These are phyloP conservation scores for Aspergillus sojae DNA, from an alignment of 2,329 filamentous ascomycete species.

Conservation along the genomic window DNA sequence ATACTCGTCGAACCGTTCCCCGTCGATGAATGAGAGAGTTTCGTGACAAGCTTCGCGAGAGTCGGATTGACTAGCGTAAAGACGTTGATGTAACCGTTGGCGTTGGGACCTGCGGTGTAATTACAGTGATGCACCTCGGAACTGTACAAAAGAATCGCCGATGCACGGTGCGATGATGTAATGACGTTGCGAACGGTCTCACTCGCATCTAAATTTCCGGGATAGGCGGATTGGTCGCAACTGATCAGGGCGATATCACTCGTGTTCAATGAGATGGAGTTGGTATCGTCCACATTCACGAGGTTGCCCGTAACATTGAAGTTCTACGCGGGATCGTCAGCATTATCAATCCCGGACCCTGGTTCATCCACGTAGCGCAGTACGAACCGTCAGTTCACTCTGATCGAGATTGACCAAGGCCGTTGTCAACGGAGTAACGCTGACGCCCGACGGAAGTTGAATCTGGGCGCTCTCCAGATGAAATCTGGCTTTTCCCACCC, in stretches of 20 bases:
- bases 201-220: conserved; percentile 39
- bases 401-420: conserved; percentile 23
- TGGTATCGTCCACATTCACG: conserved; percentile 31
- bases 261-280: conserved; percentile 29
- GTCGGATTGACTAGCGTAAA: conserved; percentile 37
- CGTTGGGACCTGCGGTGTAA: conserved; percentile 29
- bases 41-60: conserved; percentile 17
- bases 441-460: conserved; percentile 20
- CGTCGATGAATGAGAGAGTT: conserved; percentile 24
- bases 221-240: conserved; percentile 44
- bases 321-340: conserved; percentile 22
- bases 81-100: conserved; percentile 33
- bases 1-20: conserved; percentile 31
- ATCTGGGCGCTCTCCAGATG: conserved; percentile 25
- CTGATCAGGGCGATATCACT: conserved; percentile 44
- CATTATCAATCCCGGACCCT: not conserved
- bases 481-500: conserved; percentile 25
- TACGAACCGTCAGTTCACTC: conserved; percentile 28
- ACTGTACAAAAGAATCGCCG: conserved; percentile 45
- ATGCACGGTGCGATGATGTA: conserved; percentile 28
- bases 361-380: not conserved
- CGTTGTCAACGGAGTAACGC: conserved; percentile 32
- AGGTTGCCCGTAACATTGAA: conserved; percentile 32
- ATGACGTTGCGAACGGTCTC: conserved; percentile 39
- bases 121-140: conserved; percentile 41